Base-by-base conservation (phyloP, 352 stramenopile species). In the Phytophthora quininea region DNA sequence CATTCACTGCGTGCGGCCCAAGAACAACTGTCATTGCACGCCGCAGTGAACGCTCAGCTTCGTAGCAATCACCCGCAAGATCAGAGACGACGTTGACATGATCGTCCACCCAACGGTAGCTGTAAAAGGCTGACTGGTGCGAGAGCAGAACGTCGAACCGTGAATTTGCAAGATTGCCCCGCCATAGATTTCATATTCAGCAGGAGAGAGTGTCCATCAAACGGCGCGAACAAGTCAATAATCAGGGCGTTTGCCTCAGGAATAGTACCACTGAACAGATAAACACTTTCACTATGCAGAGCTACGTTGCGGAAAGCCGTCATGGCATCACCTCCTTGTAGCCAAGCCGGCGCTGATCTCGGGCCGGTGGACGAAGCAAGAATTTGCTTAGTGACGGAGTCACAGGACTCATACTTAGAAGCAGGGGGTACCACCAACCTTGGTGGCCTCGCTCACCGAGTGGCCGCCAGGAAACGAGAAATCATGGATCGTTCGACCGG, bases 41-140 rank as follows among this genome's bases (percentile, higher is more conserved):
- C 1, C 61, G 52, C n/a, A 69, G 50, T 5, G 45, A 64, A 9
- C 42, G 37, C 31, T 64, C 48, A 5, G 45, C 4, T 3, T 32
- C 47, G 3, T 7, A 19, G 24, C 24, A 54, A 27, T 54, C 10
- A 27, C 7, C 15, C 8, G 10, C 24, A 30, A 38, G 9, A 27
- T 37, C 47, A 27, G 30, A 5, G 6, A 48, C 31, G 15, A 71
- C 64, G 14, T n/a, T 40, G 3, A 71, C 32, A 31, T 66, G 64
- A 59, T 66, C 64, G 29, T 71, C 56, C 2, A 71, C 56, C 56
- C 64, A 71, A 38, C 66, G 64, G 37, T 71, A 71, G 3, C 1
- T 31, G 35, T 62, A 71, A 3, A 65, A 11, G 7, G 6, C 10
- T 4, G 31, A 5, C 5, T 31, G 2, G 3, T 12, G 1, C 3